phyloP scores from a whole-genome alignment of 192 early-diverging fungal species.

The Dissophora ornata region DNA sequence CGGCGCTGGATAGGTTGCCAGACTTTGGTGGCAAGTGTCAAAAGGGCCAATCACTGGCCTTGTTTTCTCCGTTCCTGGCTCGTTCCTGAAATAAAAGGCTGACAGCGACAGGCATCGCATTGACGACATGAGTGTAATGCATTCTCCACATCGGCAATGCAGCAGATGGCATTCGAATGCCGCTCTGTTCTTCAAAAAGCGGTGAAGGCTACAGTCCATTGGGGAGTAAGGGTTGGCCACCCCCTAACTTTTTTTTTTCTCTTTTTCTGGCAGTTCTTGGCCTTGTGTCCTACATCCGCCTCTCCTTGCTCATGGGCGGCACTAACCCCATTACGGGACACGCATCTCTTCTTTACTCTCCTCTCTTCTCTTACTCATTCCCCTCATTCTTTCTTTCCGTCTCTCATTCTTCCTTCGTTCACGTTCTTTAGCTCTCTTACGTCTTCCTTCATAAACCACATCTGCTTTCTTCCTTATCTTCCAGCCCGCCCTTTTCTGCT shows the following conservation, averaged over 20 bases:
- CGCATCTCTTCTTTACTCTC: background rate
- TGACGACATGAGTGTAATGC: too few relatives aligned
- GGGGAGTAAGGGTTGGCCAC: slow-evolving; percentile 1
- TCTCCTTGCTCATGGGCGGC: background rate
- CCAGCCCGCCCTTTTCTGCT: too few relatives aligned
- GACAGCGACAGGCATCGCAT: too few relatives aligned
- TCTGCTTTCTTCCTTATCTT: background rate
- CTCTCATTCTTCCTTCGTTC: background rate
- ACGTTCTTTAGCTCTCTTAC: background rate
- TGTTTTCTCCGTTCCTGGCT: too few relatives aligned
- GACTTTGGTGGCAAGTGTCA: too few relatives aligned
- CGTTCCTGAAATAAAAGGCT: too few relatives aligned
- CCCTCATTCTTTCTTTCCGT: background rate
- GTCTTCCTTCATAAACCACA: background rate
- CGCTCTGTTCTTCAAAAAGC: too few relatives aligned
- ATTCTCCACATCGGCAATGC: too few relatives aligned
- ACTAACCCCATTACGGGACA: background rate
- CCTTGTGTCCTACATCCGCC: background rate
- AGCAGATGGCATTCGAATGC: too few relatives aligned
- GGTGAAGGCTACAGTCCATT: too few relatives aligned
- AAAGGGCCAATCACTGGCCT: too few relatives aligned
- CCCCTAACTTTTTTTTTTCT: slow-evolving; percentile 3
- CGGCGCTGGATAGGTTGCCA: too few relatives aligned
- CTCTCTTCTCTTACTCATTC: background rate
- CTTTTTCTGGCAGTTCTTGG: background rate